Evolutionary conservation across 2,329 filamentous ascomycete genomes (phyloP).

Genomic region (Elsinoe fawcettii): DNA sequence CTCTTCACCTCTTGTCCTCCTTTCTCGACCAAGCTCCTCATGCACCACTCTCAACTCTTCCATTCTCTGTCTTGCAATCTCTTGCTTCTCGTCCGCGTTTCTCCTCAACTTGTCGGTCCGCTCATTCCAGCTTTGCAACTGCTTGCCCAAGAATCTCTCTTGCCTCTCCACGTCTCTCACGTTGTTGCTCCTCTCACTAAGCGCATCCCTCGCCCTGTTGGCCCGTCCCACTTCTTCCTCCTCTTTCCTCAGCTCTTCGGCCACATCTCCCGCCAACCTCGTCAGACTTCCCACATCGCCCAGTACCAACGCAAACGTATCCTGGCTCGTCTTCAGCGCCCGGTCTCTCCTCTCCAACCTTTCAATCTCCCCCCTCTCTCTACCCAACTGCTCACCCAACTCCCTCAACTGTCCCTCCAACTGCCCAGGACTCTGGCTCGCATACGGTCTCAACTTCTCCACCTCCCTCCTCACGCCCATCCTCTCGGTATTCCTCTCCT

Average conservation of each 20-base stretch:
- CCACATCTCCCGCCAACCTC: slow-evolving; percentile 81
- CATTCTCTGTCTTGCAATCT: slow-evolving; percentile 78
- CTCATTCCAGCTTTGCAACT: slow-evolving; percentile 77
- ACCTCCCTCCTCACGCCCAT: slow-evolving; percentile 74
- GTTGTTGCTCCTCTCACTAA: slow-evolving; percentile 80
- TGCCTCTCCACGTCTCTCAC: slow-evolving; percentile 86
- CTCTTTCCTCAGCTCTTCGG: slow-evolving; percentile 76
- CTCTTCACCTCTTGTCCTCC: slow-evolving; percentile 77
- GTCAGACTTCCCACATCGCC: slow-evolving; percentile 82
- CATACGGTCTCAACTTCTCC: slow-evolving; percentile 83
- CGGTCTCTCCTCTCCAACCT: slow-evolving; percentile 77
- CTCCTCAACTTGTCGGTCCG: slow-evolving; percentile 76
- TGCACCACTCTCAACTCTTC: slow-evolving; percentile 78
- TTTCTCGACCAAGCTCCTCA: slow-evolving; percentile 72
- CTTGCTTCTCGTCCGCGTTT: slow-evolving; percentile 72
- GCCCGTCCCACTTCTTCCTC: slow-evolving; percentile 82
- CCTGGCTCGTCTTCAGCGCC: slow-evolving; percentile 81
- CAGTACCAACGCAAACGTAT: slow-evolving; percentile 78
- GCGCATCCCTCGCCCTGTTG: slow-evolving; percentile 71
- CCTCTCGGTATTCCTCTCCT: slow-evolving; percentile 63
- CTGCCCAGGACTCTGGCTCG: slow-evolving; percentile 75
- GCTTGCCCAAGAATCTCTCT: slow-evolving; percentile 73
- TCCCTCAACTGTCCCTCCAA: slow-evolving; percentile 77
- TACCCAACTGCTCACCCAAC: slow-evolving; percentile 66
- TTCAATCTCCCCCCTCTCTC: slow-evolving; percentile 80